These are phyloP conservation scores for Cordyceps pruinosa DNA, from an alignment of 2,329 filamentous ascomycete species.

Conservation along the genomic window DNA sequence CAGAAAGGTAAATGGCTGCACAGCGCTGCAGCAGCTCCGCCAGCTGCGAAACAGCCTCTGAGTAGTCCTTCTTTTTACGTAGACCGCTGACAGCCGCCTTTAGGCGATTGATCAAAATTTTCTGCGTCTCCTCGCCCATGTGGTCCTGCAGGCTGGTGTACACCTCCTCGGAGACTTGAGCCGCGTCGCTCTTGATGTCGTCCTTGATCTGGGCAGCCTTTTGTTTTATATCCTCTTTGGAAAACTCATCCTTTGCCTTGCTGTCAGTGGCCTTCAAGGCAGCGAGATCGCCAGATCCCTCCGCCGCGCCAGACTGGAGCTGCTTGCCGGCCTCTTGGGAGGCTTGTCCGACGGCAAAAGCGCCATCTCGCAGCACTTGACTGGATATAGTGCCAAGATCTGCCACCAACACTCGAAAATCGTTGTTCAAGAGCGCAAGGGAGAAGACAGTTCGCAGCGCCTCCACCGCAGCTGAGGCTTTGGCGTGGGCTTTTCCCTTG, in stretches of 20 bases:
- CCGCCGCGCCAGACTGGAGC: conserved; percentile 50
- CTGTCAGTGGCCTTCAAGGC: conserved; percentile 12
- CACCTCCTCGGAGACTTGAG: conserved; percentile 51
- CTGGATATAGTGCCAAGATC: conserved; percentile 73
- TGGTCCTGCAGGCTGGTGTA: conserved; percentile 68
- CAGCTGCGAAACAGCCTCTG: conserved; percentile 75
- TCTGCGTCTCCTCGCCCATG: conserved; percentile 62
- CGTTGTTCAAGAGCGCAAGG: conserved; percentile 80
- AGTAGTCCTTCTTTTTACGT: conserved; percentile 71
- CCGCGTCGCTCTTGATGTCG: conserved; percentile 45
- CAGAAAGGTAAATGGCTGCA: conserved; percentile 68
- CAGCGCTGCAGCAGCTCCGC: conserved; percentile 72
- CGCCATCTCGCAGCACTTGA: conserved; percentile 82
- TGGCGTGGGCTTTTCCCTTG: conserved; percentile 24
- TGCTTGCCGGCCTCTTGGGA: conserved; percentile 68
- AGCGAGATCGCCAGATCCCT: conserved; percentile 17
- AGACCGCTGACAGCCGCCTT: conserved; percentile 71
- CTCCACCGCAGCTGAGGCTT: conserved; percentile 49
- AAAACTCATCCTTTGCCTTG: conserved; percentile 31
- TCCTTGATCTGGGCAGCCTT: conserved; percentile 49
- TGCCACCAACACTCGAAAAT: conserved; percentile 79
- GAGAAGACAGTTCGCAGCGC: conserved; percentile 78
- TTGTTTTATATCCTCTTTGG: conserved; percentile 57
- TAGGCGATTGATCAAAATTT: conserved; percentile 66
- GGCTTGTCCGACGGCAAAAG: conserved; percentile 67